Evolutionary conservation across 257 asterid genomes (phyloP).

Genomic region (Nicotiana tomentosiformis): DNA sequence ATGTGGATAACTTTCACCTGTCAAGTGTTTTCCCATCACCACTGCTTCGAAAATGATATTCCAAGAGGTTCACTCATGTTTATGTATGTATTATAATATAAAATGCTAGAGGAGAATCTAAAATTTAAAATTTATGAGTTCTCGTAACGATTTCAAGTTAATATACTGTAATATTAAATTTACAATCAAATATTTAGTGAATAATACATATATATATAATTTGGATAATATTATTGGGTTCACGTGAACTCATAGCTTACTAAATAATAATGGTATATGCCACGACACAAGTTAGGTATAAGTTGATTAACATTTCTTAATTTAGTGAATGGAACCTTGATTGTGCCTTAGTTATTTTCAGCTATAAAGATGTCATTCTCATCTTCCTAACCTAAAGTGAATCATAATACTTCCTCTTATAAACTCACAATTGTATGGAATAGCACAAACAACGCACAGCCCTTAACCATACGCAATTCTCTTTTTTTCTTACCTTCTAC

Average conservation of each 20-base stretch:
- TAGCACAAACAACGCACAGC: constrained; percentile 9
- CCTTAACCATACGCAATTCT: background rate
- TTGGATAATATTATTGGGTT: no score
- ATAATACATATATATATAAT: no score
- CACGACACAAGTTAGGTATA: background rate
- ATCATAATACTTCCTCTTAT: constrained; percentile 5
- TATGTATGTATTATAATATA: no score
- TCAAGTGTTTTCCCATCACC: background rate
- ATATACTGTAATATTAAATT: no score
- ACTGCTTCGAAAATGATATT: background rate
- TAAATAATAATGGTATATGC: background rate
- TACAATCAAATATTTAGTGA: no score
- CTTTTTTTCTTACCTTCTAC: background rate
- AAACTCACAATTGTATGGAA: constrained; percentile 21
- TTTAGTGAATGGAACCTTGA: background rate
- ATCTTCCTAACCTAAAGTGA: constrained; percentile 18
- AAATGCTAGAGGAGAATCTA: no score
- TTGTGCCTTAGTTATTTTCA: background rate
- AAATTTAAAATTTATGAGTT: no score
- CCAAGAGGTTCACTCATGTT: background rate
- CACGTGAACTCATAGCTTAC: no score
- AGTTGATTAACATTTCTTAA: background rate
- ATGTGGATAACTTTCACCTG: background rate
- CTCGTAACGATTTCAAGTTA: no score
- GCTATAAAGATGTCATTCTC: background rate